phyloP scores from a whole-genome alignment of 768 basidiomycete genomes.

The Termitomyces eurrhizus region DNA sequence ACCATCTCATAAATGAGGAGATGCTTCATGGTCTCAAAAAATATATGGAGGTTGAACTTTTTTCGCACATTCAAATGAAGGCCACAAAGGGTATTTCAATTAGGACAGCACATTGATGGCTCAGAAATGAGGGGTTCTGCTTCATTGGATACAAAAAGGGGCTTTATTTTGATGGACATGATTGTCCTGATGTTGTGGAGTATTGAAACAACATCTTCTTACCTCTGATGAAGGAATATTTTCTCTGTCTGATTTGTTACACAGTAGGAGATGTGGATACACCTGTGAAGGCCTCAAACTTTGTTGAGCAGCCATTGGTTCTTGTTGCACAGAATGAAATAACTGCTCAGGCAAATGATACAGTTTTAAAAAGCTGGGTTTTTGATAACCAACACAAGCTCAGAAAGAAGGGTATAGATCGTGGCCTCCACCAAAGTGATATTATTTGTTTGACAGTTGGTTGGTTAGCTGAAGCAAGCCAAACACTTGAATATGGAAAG shows the following conservation, averaged over 20 bases:
- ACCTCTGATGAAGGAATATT: constrained; percentile 16
- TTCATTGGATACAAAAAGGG: too few relatives aligned
- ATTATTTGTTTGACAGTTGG: constrained; percentile 19
- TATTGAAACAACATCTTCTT: too few relatives aligned
- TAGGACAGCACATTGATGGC: too few relatives aligned
- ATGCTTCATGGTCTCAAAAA: constrained; percentile 30
- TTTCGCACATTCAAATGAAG: constrained; percentile 27
- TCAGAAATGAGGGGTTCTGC: too few relatives aligned
- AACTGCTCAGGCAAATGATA: constrained; percentile 39
- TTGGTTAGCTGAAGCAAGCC: constrained; percentile 17
- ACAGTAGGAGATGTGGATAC: neutral
- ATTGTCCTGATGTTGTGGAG: too few relatives aligned
- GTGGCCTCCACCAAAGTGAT: constrained; percentile 13
- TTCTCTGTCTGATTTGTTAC: constrained; percentile 14
- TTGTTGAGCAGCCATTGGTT: constrained; percentile 23
- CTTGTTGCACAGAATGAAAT: constrained; percentile 34
- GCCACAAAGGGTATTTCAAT: constrained; percentile 24
- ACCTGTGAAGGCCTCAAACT: constrained; percentile 10
- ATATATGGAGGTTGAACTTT: constrained; percentile 31
- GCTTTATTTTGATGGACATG: too few relatives aligned
- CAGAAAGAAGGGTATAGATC: constrained; percentile 33
- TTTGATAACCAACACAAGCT: constrained; percentile 27
- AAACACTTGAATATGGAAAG: constrained; percentile 12
- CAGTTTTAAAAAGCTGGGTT: constrained; percentile 16
- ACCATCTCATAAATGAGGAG: constrained; percentile 23